Conservation (phyloP, 163 green algal species). For the Chloroidium sp. region DNA sequence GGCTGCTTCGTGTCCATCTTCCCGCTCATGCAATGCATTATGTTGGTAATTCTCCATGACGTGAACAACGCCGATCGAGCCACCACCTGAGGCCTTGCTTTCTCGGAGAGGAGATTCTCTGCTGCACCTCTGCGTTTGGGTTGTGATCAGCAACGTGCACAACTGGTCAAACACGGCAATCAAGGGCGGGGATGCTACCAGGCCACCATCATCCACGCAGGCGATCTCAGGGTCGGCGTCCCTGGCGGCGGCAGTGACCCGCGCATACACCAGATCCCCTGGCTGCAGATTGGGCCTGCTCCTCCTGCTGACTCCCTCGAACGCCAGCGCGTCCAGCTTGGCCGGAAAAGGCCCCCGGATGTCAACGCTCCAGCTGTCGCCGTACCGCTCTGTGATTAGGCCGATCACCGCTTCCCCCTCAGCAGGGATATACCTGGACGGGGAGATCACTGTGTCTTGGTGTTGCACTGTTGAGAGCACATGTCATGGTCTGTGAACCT, state of each 20-base stretch:
- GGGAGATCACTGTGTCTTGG: background rate
- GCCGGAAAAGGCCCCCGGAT: slow-evolving; percentile 61
- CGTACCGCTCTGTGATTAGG: slow-evolving; percentile 52
- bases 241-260: slow-evolving; percentile 48
- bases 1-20: background rate
- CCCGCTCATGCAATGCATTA: background rate
- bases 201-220: slow-evolving; percentile 29
- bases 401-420: slow-evolving; percentile 68
- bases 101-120: background rate
- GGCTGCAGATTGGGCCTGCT: slow-evolving; percentile 65
- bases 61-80: background rate
- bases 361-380: slow-evolving; percentile 76
- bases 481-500: background rate
- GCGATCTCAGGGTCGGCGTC: slow-evolving; percentile 26
- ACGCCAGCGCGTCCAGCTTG: slow-evolving; percentile 69
- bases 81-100: background rate
- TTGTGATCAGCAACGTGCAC: background rate
- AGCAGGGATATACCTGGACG: slow-evolving; percentile 57
- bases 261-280: slow-evolving; percentile 71
- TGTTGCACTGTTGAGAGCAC: background rate
- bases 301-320: slow-evolving; percentile 74
- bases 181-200: slow-evolving; percentile 4
- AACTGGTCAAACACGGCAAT: background rate
- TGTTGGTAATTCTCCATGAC: background rate
- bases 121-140: too few relatives aligned